Base-by-base conservation (phyloP, 1,139 yeast genomes). In the Sugiyamaella pinicola region DNA sequence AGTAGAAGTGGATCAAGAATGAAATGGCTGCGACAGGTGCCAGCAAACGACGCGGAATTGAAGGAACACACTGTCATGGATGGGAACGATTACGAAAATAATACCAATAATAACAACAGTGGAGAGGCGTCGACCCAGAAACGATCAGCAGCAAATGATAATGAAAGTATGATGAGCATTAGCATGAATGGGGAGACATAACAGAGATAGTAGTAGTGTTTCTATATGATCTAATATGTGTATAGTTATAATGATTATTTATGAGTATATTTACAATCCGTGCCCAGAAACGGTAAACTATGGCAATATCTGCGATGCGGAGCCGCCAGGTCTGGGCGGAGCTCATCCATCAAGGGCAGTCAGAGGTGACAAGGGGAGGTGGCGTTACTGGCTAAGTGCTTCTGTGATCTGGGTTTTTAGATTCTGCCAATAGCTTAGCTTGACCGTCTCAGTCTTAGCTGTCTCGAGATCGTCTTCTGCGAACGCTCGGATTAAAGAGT, bases 11-110 rank as follows among this genome's bases (percentile, higher is more conserved):
- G 99, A 0, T 95, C 96, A 10, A 78, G 98, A 62, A 93, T 93
- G 99, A 82, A 80, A 64, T 93, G 99, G 99, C 75, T 93, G 57
- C 81, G 98, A 61, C 82, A 82, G 69, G 76, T 79, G 58, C 96
- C 96, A 0, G 76, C 74, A 17, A 55, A 56, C 31, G 50, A 42
- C 17, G 40, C 40, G 8, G 55, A 54, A 12, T 43, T 55, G 26
- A 51, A 54, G 18, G 51, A 45, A 8, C 42, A 37, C 26, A 48
- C 21, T 8, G 43, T 43, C n/a, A 54, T 31, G 19, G 52, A 43
- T n/a, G 51, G 34, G 18, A 55, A 52, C 15, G 49, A 22, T 33
- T 21, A 24, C n/a, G 46, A 37, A 5, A 47, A 26, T 5, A 17
- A 12, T 13, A 42, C n/a, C 17, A 21, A n/a, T 21, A 40, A 39